phyloP scores from a whole-genome alignment of 1,139 yeast species.

The Williopsis jadinii region DNA sequence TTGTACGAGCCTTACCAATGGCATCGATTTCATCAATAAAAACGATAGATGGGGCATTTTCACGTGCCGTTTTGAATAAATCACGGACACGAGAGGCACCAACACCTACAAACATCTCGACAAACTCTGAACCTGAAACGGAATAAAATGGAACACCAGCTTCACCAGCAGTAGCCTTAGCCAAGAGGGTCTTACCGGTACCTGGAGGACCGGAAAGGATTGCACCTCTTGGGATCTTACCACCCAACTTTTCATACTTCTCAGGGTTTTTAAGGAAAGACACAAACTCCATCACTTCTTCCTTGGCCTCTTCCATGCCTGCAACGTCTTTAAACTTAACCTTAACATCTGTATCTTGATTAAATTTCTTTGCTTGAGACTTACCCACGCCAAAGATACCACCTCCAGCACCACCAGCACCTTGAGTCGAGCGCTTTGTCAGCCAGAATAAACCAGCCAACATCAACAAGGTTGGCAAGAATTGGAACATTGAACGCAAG shows the following conservation, averaged over 20 bases:
- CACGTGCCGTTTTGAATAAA: conserved; percentile 85
- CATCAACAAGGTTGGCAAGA: conserved; percentile 75
- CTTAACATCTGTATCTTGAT: conserved; percentile 86
- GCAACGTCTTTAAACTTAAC: conserved; percentile 92
- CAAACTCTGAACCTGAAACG: conserved; percentile 97
- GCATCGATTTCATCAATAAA: conserved; percentile 98
- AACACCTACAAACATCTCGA: conserved; percentile 98
- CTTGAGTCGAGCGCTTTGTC: conserved; percentile 41
- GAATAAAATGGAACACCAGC: conserved; percentile 95
- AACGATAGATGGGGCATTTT: conserved; percentile 87
- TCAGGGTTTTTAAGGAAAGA: conserved; percentile 83
- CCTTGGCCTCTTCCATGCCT: conserved; percentile 96
- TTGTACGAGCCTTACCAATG: conserved; percentile 89
- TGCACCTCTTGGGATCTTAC: conserved; percentile 97
- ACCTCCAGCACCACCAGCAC: conserved; percentile 44
- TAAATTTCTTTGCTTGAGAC: conserved; percentile 84
- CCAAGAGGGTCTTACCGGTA: conserved; percentile 94
- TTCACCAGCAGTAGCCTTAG: conserved; percentile 99
- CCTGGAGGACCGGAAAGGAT: conserved; percentile 99
- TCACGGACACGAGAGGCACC: conserved; percentile 98
- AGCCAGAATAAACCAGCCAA: conserved; percentile 82
- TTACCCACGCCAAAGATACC: conserved; percentile 64
- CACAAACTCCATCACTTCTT: conserved; percentile 96
- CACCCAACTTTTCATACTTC: conserved; percentile 87
- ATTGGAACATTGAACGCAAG: conserved; percentile 58